A percentile compares a stretch with the other conserved stretches of the same genome.
phyloP scores from a whole-genome alignment of 352 stramenopile species.

The Phytophthora kernoviae region DNA sequence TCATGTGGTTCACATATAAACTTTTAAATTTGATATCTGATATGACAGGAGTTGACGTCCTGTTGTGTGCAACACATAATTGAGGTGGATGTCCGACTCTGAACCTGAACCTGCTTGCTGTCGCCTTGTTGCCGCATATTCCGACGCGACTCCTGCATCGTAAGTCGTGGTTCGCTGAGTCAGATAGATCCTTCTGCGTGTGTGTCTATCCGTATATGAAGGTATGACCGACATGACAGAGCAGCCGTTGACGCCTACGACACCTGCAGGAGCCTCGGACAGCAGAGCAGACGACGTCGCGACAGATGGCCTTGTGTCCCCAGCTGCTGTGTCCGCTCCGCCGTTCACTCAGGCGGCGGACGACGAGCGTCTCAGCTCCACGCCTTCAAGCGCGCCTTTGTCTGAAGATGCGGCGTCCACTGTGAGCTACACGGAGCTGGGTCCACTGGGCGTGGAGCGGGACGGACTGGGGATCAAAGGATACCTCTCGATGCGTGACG shows the following conservation, averaged over 20 bases:
- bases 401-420: slow-evolving; percentile 30
- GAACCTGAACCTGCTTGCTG: not conserved
- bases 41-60: too few relatives aligned
- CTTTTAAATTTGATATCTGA: too few relatives aligned
- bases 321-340: slow-evolving; percentile 16
- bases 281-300: slow-evolving; percentile 16
- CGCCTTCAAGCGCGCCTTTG: slow-evolving; percentile 19
- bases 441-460: slow-evolving; percentile 45
- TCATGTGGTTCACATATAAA: not conserved
- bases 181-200: not conserved
- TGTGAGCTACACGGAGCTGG: slow-evolving; percentile 25
- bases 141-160: not conserved
- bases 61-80: not conserved
- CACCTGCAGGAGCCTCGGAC: slow-evolving; percentile 19
- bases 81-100: not conserved
- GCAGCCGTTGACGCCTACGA: slow-evolving; percentile 20
- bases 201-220: slow-evolving; percentile 19
- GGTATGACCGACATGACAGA: slow-evolving; percentile 29
- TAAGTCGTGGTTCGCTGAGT: not conserved
- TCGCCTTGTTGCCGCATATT: slow-evolving; percentile 1
- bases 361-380: slow-evolving; percentile 18
- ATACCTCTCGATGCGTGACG: slow-evolving; percentile 80
- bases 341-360: slow-evolving; percentile 19
- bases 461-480: slow-evolving; percentile 79
- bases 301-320: slow-evolving; percentile 19